phyloP scores from a whole-genome alignment of 495 filamentous ascomycete species.

The Penicillium herquei region DNA sequence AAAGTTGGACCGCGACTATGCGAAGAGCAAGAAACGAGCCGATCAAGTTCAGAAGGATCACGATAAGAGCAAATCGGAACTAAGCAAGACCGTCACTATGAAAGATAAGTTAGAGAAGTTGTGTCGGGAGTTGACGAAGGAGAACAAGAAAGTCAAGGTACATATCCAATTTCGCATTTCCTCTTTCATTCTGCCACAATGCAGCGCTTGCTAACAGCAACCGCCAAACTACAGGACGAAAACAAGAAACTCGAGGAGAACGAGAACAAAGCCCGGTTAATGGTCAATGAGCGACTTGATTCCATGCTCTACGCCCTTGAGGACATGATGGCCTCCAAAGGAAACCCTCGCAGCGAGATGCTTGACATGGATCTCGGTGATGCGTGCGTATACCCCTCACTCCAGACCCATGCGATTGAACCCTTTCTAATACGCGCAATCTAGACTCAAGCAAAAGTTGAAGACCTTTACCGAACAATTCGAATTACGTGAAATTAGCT shows the following conservation, averaged over 20 bases:
- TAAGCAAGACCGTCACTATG: constrained; percentile 80
- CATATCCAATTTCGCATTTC: neutral
- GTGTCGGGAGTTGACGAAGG: constrained; percentile 85
- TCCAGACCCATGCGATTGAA: neutral
- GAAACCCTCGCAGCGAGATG: constrained; percentile 69
- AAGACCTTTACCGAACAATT: constrained; percentile 95
- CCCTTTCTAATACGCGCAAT: constrained; percentile 1
- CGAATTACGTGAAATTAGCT: constrained; percentile 89
- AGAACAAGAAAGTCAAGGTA: constrained; percentile 97
- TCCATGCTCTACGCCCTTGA: constrained; percentile 75
- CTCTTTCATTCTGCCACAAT: no score
- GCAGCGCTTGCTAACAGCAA: no score
- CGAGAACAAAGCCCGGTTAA: constrained; percentile 74
- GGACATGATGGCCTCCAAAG: constrained; percentile 73
- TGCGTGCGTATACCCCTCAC: constrained; percentile 51
- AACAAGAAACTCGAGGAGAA: constrained; percentile 81
- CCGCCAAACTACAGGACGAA: constrained; percentile 63
- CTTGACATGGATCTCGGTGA: constrained; percentile 82
- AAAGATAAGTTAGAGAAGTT: constrained; percentile 96
- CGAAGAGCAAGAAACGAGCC: constrained; percentile 92
- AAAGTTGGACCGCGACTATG: constrained; percentile 84
- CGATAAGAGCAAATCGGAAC: constrained; percentile 79
- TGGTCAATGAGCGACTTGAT: constrained; percentile 81
- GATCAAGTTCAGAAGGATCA: constrained; percentile 97
- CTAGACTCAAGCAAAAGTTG: constrained; percentile 82